Evolutionary conservation across 768 basidiomycete species (phyloP).

Genomic region (Collybia sp.): DNA sequence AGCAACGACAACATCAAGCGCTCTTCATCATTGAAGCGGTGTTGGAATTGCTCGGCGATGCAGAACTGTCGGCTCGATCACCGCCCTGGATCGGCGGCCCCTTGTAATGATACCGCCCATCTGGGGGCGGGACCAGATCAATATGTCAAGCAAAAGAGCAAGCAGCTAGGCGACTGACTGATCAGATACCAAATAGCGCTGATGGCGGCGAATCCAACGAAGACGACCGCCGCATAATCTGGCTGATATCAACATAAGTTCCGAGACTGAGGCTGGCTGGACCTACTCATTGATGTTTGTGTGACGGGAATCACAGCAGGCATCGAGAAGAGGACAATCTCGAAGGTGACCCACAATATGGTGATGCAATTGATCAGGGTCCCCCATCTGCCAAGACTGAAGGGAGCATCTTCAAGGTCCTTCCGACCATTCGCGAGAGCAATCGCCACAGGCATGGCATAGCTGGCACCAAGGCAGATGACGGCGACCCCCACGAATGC

Average conservation of each 20-base stretch:
- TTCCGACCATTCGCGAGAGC: constrained; percentile 39
- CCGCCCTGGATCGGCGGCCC: constrained; percentile 34
- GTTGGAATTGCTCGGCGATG: neutral
- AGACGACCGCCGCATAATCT: constrained; percentile 70
- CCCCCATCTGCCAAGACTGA: constrained; percentile 41
- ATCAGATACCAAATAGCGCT: constrained; percentile 60
- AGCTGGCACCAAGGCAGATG: constrained; percentile 62
- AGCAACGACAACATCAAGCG: neutral
- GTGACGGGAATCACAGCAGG: constrained; percentile 57
- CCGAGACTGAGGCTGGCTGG: neutral
- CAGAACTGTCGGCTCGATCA: neutral
- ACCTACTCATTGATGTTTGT: constrained; percentile 40
- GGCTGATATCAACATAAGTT: constrained; percentile 1
- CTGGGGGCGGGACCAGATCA: constrained; percentile 18
- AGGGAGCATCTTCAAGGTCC: constrained; percentile 46
- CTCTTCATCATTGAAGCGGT: neutral
- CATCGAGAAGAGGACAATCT: constrained; percentile 67
- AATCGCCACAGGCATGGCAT: constrained; percentile 57
- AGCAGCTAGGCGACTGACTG: constrained; percentile 30
- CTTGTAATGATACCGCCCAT: constrained; percentile 35
- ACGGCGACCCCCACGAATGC: constrained; percentile 65
- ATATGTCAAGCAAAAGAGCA: neutral
- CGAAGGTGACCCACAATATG: constrained; percentile 55
- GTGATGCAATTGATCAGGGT: constrained; percentile 42
- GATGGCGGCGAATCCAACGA: constrained; percentile 54